phyloP scores from a whole-genome alignment of 257 asterid species.

The Phtheirospermum japonicum region DNA sequence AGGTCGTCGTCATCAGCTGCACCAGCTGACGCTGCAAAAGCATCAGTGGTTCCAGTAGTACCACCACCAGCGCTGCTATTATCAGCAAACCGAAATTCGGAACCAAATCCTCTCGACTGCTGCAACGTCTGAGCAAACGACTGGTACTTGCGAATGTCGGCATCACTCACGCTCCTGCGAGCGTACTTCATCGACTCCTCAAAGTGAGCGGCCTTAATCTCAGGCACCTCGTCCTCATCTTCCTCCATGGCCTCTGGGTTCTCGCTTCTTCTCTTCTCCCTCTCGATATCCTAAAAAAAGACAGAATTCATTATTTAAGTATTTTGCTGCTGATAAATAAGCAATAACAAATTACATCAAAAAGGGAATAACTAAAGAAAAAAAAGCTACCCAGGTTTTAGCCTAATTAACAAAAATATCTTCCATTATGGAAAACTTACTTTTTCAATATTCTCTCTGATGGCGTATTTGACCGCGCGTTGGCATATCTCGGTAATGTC shows the following conservation, averaged over 20 bases:
- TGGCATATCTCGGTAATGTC: conserved; percentile 91
- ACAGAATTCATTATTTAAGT: background rate
- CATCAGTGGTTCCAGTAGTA: conserved; percentile 45
- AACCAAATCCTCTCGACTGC: conserved; percentile 80
- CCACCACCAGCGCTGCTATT: conserved; percentile 34
- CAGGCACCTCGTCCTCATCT: conserved; percentile 70
- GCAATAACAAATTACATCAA: background rate
- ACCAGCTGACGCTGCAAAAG: conserved; percentile 49
- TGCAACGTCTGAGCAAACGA: conserved; percentile 80
- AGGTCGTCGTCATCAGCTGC: conserved; percentile 52
- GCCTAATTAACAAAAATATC: background rate
- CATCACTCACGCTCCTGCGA: conserved; percentile 77
- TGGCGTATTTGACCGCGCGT: conserved; percentile 89
- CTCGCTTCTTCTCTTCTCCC: conserved; percentile 61
- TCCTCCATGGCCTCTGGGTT: conserved; percentile 86
- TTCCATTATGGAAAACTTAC: conserved; percentile 39
- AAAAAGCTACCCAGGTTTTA: background rate
- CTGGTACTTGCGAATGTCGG: conserved; percentile 77
- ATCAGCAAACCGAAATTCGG: conserved; percentile 64
- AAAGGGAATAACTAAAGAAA: background rate
- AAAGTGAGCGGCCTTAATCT: conserved; percentile 70
- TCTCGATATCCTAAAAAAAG: conserved; percentile 62
- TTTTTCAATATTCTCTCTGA: conserved; percentile 85
- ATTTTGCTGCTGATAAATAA: background rate
- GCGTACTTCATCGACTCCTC: conserved; percentile 92